Base-by-base conservation (phyloP, 1,284 basidiomycete species). In the Schizophyllum amplum region DNA sequence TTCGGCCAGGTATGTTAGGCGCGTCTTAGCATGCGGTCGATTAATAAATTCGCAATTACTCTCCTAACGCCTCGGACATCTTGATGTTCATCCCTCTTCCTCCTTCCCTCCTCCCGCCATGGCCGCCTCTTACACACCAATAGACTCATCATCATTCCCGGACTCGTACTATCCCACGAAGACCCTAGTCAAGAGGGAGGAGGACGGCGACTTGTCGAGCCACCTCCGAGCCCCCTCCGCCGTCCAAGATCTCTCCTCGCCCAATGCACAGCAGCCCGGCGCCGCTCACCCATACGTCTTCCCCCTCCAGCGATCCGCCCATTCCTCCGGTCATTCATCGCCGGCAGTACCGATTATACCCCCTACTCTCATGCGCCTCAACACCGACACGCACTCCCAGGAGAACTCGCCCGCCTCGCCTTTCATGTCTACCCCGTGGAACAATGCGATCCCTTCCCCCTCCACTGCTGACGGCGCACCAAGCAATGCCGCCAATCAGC, bases 231-330 rank as follows among this genome's bases (percentile, higher is more conserved):
- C 17, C 33, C 11, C 13, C 33, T 42, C 33, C 4, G 13, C 33
- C 13, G 17, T 13, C 33, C 33, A 42, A 42, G 33, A 42, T 42
- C 33, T 9, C 33, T 42, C 33, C 33, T 42, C 33, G 33, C 17
- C 17, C 15, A 11, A 50, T 50, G 48, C 48, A 11, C 48, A 24
- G 20, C 48, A 50, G 21, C 24, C 24, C 21, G 33, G 55, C 11
- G 24, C 24, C 5, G 55, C 59, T 56, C 59, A 60, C 7, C 56
- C 55, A 1, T 33, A 27, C 4, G 54, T 49, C 56, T 56, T 55
- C 49, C 42, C 24, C 26, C 17, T 21, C 48, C 57, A 52, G 57
- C 61, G 60, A 47, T 17, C 27, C 42, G 17, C 24, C 25, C 24
- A 24, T 24, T 25, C 11, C 24, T 6, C 17, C 53, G 47, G 5